A percentile compares a stretch with the other conserved stretches of the same genome.
Evolutionary conservation across 352 stramenopile species (phyloP).

Genomic region (Thraustochytrium striatum): DNA sequence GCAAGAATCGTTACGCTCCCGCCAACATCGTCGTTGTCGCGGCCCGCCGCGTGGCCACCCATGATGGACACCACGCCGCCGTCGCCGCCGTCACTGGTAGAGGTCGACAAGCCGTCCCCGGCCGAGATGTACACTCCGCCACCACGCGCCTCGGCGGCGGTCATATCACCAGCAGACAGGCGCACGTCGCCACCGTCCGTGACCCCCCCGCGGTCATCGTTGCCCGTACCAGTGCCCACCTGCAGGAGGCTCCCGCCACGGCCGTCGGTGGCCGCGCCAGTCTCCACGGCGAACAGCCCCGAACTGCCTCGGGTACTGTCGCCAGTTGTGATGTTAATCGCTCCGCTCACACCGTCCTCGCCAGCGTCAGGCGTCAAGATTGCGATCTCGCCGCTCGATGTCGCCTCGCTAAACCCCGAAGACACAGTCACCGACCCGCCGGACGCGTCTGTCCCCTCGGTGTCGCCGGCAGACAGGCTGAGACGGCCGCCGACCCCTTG

Average conservation of each 20-base stretch:
- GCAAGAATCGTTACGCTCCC: conserved; percentile 67
- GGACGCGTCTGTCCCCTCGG: conserved; percentile 28
- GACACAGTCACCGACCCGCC: conserved; percentile 58
- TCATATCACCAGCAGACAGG: conserved; percentile 60
- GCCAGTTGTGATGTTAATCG: conserved; percentile 66
- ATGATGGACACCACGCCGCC: conserved; percentile 75
- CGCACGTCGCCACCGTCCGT: conserved; percentile 55
- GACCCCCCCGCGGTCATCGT: conserved; percentile 59
- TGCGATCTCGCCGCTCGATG: conserved; percentile 49
- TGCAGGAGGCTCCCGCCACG: conserved; percentile 64
- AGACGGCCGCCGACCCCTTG: conserved; percentile 67
- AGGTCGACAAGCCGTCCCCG: conserved; percentile 58
- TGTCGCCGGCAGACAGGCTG: conserved; percentile 63
- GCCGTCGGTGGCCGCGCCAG: conserved; percentile 60
- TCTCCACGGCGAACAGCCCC: conserved; percentile 60
- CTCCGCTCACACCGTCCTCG: conserved; percentile 61
- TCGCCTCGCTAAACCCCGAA: conserved; percentile 56
- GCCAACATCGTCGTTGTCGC: conserved; percentile 63
- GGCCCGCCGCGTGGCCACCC: conserved; percentile 72
- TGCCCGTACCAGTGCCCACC: conserved; percentile 57
- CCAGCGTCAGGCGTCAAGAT: conserved; percentile 56
- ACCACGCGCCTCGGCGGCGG: conserved; percentile 53
- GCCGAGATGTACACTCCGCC: conserved; percentile 59
- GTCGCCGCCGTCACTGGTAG: conserved; percentile 71
- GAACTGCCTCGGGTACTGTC: conserved; percentile 57